phyloP scores from a whole-genome alignment of 1,139 yeast genomes.

The Yamadazyma kanchanaburiensis region DNA sequence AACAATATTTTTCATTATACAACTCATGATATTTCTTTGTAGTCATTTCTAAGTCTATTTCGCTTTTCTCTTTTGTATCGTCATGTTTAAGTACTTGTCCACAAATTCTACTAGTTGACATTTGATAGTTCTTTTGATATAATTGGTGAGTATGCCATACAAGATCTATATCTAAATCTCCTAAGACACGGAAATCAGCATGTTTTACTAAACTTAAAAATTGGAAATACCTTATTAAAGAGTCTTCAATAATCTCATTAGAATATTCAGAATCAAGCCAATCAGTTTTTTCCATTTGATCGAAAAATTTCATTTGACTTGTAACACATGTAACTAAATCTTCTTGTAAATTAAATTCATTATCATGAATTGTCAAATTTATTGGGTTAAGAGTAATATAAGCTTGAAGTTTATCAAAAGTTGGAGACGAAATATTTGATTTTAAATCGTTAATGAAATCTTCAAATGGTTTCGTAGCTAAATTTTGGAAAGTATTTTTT shows the following conservation, averaged over 20 bases:
- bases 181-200: constrained; percentile 19
- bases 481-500: constrained; percentile 1
- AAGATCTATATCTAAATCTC: constrained; percentile 38
- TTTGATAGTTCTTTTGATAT: constrained; percentile 20
- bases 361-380: constrained; percentile 12
- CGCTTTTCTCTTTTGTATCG: constrained; percentile 12
- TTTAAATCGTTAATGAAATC: constrained; percentile 1
- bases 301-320: constrained; percentile 29
- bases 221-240: constrained; percentile 21
- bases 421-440: constrained; percentile 1
- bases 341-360: constrained; percentile 17
- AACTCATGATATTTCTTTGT: constrained; percentile 3
- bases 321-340: constrained; percentile 30
- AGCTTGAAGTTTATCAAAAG: constrained; percentile 3
- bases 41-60: constrained; percentile 12
- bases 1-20: constrained; percentile 11
- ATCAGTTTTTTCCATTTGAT: constrained; percentile 25
- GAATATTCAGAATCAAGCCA: constrained; percentile 25
- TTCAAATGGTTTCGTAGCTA: constrained; percentile 1
- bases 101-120: constrained; percentile 14
- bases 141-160: constrained; percentile 42
- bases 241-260: constrained; percentile 16
- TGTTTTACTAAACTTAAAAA: constrained; percentile 20
- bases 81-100: constrained; percentile 14
- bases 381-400: constrained; percentile 8